These are phyloP conservation scores for Claviceps quebecensis DNA, from an alignment of 2,329 filamentous ascomycete genomes.

Conservation along the genomic window DNA sequence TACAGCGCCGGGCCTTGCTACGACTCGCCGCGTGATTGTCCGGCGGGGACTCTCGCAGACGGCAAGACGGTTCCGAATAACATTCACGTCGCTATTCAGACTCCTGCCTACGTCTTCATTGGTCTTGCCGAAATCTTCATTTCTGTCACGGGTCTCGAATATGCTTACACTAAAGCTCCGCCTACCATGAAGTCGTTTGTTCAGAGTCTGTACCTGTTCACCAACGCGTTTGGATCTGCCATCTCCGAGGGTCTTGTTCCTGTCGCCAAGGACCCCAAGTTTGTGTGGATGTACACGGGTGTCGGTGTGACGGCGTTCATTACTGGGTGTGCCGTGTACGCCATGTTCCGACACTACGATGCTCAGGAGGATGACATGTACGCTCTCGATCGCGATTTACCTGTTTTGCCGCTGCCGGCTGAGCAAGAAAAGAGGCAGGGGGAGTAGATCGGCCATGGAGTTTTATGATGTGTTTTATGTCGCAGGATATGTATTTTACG, in stretches of 20 bases:
- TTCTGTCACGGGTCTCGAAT: conserved; percentile 56
- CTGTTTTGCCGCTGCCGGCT: conserved; percentile 5
- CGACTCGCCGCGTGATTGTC: conserved; percentile 26
- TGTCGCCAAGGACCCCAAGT: conserved; percentile 45
- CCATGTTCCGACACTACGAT: conserved; percentile 24
- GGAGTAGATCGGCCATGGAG: too few relatives aligned
- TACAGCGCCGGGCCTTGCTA: conserved; percentile 40
- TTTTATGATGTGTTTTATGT: too few relatives aligned
- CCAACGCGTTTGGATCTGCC: conserved; percentile 42
- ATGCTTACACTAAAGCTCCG: conserved; percentile 61
- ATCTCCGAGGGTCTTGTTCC: conserved; percentile 49
- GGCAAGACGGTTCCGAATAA: conserved; percentile 23
- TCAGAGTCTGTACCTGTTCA: conserved; percentile 45
- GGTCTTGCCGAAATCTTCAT: conserved; percentile 48
- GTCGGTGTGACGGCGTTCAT: conserved; percentile 34
- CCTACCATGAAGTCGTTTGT: conserved; percentile 53
- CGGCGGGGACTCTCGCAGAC: conserved; percentile 14
- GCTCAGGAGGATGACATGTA: conserved; percentile 24
- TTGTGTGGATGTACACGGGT: conserved; percentile 52
- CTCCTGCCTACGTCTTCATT: conserved; percentile 42
- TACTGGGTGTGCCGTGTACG: conserved; percentile 39
- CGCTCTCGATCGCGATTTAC: conserved; percentile 22
- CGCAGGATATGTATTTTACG: too few relatives aligned
- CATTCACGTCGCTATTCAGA: conserved; percentile 40
- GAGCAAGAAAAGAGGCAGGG: background rate